Evolutionary conservation across 2,329 filamentous ascomycete genomes (phyloP), one percentile per base, ranked within the genome.

Genomic region (Pseudogymnoascus sp.): DNA sequence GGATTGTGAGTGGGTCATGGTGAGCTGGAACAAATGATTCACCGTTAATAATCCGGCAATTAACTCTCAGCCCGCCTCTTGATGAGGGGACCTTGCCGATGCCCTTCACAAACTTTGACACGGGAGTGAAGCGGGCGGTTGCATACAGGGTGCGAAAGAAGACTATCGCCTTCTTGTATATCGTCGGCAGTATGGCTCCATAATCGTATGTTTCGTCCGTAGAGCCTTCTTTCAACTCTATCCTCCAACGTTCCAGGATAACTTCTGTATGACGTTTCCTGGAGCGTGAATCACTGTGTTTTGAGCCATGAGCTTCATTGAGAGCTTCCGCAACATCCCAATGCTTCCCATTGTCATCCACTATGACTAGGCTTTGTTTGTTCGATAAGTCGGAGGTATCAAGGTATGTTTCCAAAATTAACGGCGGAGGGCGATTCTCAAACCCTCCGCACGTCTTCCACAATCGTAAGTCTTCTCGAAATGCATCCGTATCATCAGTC

Each of bases 121-220:
- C 86, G 2, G 94, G 94, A 65, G 96, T 78, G 65, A 97, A 83
- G 69, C 90, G 88, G 41, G 91, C 85, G 61, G 90, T 89, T 59
- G 90, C 85, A 74, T 90, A 96, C 51, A 99, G 81, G 1, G 92
- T 92, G 64, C 94, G 85, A 76, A 97, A 97, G 69, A 97, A 86
- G 67, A 97, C 89, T 66, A 99, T 96, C 69, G 90, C 91, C 77
- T 96, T 94, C 78, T 99, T 99, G 81, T 99, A 99, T 63, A 96
- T 87, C 60, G 91, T 93, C 12, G 94, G 92, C 60, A 97, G 78
- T 33, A 78, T 80, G 9, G 79, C 79, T 6, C 82, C 83, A 72
- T 87, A 90, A 71, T 84, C 84, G 58, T 83, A 79, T 13, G 73
- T 69, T 33, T 74, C 70, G 66, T 81, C 72, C 72, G 79, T 72